Conservation (phyloP, 1,284 basidiomycete genomes). For the Cryptococcus floricola region DNA sequence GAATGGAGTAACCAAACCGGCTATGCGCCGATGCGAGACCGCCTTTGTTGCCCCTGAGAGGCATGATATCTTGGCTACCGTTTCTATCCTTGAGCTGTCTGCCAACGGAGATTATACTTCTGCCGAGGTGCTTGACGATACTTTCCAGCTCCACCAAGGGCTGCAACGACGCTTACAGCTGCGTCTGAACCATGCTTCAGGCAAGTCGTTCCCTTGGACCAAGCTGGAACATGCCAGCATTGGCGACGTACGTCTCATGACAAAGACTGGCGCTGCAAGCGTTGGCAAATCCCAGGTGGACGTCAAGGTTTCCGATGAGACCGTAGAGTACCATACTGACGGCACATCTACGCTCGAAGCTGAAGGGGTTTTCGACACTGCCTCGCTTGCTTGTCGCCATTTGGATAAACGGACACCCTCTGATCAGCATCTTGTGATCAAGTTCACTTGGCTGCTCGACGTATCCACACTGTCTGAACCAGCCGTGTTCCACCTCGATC, state of each 20-base stretch:
- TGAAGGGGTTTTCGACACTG: conserved; percentile 86
- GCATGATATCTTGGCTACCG: conserved; percentile 82
- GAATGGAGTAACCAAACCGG: conserved; percentile 44
- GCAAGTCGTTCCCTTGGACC: conserved; percentile 80
- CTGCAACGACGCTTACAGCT: conserved; percentile 79
- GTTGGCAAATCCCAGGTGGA: conserved; percentile 50
- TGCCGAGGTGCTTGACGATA: conserved; percentile 78
- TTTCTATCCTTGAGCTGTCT: conserved; percentile 82
- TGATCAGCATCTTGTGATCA: conserved; percentile 74
- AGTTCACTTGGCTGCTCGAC: conserved; percentile 70
- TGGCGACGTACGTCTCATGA: conserved; percentile 72
- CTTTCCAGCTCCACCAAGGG: conserved; percentile 87
- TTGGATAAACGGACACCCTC: conserved; percentile 78
- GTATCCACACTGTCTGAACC: conserved; percentile 81
- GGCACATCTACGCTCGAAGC: conserved; percentile 69
- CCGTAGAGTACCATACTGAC: conserved; percentile 69
- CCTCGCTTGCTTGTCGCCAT: conserved; percentile 78
- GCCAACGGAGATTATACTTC: conserved; percentile 78
- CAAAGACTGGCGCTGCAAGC: conserved; percentile 64
- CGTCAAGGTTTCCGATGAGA: conserved; percentile 48
- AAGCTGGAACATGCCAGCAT: conserved; percentile 53
- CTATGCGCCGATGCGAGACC: conserved; percentile 84
- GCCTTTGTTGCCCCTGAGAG: conserved; percentile 84
- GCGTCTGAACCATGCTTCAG: conserved; percentile 79
- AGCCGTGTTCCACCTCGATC: conserved; percentile 78